Evolutionary conservation across 345 rosid species (phyloP).

Genomic region (Conringia planisiliqua): DNA sequence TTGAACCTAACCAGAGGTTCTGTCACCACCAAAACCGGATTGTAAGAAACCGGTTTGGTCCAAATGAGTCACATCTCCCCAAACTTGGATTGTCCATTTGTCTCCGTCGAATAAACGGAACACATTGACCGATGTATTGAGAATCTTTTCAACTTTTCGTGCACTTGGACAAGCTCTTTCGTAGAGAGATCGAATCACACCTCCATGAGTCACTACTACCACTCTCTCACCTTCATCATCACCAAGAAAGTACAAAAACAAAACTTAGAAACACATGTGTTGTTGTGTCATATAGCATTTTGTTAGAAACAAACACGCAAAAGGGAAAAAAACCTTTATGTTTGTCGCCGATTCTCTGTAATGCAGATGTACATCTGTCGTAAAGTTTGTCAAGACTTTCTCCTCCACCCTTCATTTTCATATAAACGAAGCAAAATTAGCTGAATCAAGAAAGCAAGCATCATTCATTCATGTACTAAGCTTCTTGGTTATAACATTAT

Average conservation of each 20-base stretch:
- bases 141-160: conserved; percentile 42
- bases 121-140: conserved; percentile 63
- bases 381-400: conserved; percentile 74
- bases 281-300: neutral
- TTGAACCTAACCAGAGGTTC: conserved; percentile 52
- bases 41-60: conserved; percentile 41
- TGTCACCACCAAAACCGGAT: conserved; percentile 76
- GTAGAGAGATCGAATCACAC: conserved; percentile 61
- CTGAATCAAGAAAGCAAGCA: neutral
- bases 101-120: conserved; percentile 50
- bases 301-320: neutral
- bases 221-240: conserved; percentile 56
- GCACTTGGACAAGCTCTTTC: conserved; percentile 61
- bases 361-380: conserved; percentile 57
- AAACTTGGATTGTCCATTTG: conserved; percentile 49
- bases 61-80: conserved; percentile 66
- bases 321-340: conserved; percentile 47
- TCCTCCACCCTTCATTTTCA: conserved; percentile 72
- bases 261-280: neutral
- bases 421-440: neutral
- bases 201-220: conserved; percentile 73
- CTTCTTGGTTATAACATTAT: neutral
- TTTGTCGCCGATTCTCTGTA: conserved; percentile 62
- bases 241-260: neutral
- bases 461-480: neutral